Conservation (phyloP, 176 grass and related monocot species). For the Stipa capillata region DNA sequence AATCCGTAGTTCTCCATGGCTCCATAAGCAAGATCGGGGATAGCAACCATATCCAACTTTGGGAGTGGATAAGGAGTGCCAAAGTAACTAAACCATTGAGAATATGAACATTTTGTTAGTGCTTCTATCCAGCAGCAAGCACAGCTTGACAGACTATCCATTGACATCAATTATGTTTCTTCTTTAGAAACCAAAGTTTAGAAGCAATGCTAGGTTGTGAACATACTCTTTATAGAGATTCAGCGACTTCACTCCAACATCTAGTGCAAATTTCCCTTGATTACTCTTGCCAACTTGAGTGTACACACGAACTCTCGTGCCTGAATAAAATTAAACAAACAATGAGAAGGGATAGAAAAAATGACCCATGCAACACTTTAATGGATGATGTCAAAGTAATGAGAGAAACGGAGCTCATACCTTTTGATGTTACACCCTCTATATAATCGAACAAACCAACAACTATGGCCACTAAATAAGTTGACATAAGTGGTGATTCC, state of each 20-base stretch:
- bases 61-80: conserved; percentile 77
- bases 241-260: conserved; percentile 70
- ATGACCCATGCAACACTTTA: neutral
- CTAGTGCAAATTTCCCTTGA: conserved; percentile 83
- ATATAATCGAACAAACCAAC: conserved; percentile 74
- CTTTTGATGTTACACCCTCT: conserved; percentile 43
- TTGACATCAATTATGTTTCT: neutral
- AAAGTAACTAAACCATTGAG: conserved; percentile 61
- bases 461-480: conserved; percentile 89
- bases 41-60: conserved; percentile 92
- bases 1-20: conserved; percentile 98
- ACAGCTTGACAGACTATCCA: neutral
- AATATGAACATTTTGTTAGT: conserved; percentile 9
- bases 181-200: conserved; percentile 6
- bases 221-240: conserved; percentile 76
- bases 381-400: neutral
- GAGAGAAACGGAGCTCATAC: conserved; percentile 23
- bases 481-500: conserved; percentile 92
- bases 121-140: neutral
- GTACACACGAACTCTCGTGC: conserved; percentile 70
- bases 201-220: neutral
- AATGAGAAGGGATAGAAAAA: neutral
- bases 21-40: conserved; percentile 82
- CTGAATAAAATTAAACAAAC: conserved; percentile 31
- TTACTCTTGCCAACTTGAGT: conserved; percentile 61